Evolutionary conservation across 805 yeast species (phyloP), one percentile per base, ranked within the genome.

Genomic region (Ogataea nonfermentans): DNA sequence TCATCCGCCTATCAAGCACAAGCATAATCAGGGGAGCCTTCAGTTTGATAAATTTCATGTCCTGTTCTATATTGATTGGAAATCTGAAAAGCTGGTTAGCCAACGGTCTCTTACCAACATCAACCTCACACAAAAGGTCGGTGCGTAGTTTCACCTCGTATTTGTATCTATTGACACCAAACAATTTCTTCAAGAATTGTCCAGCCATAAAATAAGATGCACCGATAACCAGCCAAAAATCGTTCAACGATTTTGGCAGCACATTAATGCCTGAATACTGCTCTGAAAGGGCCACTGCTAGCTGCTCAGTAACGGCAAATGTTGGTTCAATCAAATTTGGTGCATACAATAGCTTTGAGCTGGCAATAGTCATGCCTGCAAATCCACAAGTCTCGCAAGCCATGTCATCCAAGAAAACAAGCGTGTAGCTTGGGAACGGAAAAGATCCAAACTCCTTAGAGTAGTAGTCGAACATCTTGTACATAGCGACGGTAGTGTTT

Each of bases 221-320:
- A 3, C 98, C 99, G 20, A 84, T 64, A 2, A 90, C 83, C 47
- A 91, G 76, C 99, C 99, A 93, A 6, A 86, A 49, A 59, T 93
- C 96, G 50, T 84, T 78, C 57, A 80, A 74, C 1, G 80, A 73
- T 38, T 73, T 74, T 0, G 98, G 96, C 3, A 88, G 81, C 13
- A 93, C 87, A 57, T 86, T 87, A 24, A 93, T 81, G 12, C 97
- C 96, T 0, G 95, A 77, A 95, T 97, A 93, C 59, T 93, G 99
- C 4, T 78, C 74, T 0, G 98, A 84, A 14, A 93, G 61, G 0
- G 86, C 80, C 40, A 78, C 75, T 0, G 91, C 71, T 3, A 93
- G 59, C 0, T 67, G 57, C 44, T 85, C 88, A 0, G 96, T 85
- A 2, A 78, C 73, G 0, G 75, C 54, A 50, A 84, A 81, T 39